Percentiles rank a stretch among this genome's conserved stretches.
These are phyloP conservation scores for Fusarium annulatum DNA, from an alignment of 2,329 filamentous ascomycete genomes.

Conservation along the genomic window DNA sequence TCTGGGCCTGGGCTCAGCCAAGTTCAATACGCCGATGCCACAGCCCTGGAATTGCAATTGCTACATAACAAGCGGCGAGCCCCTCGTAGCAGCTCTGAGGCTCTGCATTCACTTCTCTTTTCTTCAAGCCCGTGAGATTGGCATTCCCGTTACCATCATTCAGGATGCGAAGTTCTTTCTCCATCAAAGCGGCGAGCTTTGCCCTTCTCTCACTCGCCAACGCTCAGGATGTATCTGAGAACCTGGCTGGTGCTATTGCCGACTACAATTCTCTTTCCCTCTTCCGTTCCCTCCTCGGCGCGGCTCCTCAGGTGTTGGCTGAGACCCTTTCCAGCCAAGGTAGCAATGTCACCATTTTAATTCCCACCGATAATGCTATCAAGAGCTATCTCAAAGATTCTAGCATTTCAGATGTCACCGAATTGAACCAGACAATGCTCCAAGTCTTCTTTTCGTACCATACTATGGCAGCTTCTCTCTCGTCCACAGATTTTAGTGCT, in stretches of 20 bases:
- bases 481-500: slow-evolving; percentile 13
- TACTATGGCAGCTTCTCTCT: slow-evolving; percentile 12
- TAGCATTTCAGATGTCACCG: neutral
- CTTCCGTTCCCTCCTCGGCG: slow-evolving; percentile 20
- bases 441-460: slow-evolving; percentile 39
- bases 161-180: slow-evolving; percentile 11
- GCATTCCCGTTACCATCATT: rapidly evolving
- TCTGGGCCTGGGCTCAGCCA: neutral
- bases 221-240: slow-evolving; percentile 20
- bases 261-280: slow-evolving; percentile 25
- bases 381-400: slow-evolving; percentile 21
- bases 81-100: neutral
- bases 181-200: neutral
- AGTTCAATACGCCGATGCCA: neutral
- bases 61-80: neutral
- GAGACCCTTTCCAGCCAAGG: slow-evolving; percentile 1
- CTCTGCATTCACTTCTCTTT: neutral
- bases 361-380: slow-evolving; percentile 37
- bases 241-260: slow-evolving; percentile 18
- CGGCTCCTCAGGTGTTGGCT: neutral
- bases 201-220: slow-evolving; percentile 1
- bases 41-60: neutral
- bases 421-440: slow-evolving; percentile 6
- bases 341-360: slow-evolving; percentile 33
- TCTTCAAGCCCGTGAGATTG: rapidly evolving